Conservation (phyloP, 1,284 basidiomycete genomes). For the Coriolopsis trogii region DNA sequence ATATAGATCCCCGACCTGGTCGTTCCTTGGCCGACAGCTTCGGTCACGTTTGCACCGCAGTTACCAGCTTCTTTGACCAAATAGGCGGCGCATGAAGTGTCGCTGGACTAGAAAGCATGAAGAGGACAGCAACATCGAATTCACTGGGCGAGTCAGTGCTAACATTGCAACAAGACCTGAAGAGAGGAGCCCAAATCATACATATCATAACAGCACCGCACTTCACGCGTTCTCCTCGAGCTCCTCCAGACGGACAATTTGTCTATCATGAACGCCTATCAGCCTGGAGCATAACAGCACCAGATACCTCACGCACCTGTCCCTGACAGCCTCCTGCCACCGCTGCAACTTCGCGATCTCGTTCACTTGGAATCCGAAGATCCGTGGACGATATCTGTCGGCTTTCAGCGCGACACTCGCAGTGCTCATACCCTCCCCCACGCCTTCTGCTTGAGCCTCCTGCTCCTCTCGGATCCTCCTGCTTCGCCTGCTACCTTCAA, state of each 20-base stretch:
- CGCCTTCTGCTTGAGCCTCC: conserved; percentile 51
- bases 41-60: too few relatives aligned
- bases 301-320: conserved; percentile 54
- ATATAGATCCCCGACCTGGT: too few relatives aligned
- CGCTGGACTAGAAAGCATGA: too few relatives aligned
- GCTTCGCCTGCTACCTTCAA: conserved; percentile 31
- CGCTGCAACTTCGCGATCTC: conserved; percentile 91
- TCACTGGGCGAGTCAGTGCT: not conserved
- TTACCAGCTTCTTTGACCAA: too few relatives aligned
- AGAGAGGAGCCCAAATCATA: too few relatives aligned
- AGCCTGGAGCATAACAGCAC: not conserved
- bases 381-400: conserved; percentile 86
- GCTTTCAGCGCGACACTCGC: conserved; percentile 84
- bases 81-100: too few relatives aligned
- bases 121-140: too few relatives aligned
- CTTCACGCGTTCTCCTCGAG: conserved; percentile 39
- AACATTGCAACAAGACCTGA: not conserved
- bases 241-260: conserved; percentile 50
- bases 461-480: conserved; percentile 53
- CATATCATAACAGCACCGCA: not conserved
- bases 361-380: conserved; percentile 94
- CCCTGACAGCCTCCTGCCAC: conserved; percentile 90
- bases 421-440: conserved; percentile 70
- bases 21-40: too few relatives aligned
- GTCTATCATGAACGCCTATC: conserved; percentile 38